Conservation (phyloP, 768 basidiomycete genomes). For the Trametes cingulata region DNA sequence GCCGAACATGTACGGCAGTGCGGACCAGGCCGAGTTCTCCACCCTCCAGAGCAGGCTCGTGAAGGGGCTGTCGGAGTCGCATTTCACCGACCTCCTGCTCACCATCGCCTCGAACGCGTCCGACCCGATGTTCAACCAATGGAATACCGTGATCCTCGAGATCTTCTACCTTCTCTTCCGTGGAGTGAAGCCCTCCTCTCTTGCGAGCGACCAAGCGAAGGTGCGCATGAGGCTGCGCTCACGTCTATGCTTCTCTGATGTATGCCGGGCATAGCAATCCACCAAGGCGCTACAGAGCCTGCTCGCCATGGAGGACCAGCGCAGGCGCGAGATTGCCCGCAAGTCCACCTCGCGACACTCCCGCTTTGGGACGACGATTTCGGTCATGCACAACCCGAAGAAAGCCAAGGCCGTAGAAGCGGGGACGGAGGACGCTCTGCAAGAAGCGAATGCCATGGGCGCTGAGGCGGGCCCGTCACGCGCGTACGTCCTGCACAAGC, state of each 20-base stretch:
- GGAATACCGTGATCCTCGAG: constrained; percentile 90
- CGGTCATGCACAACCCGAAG: constrained; percentile 68
- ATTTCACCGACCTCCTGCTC: constrained; percentile 74
- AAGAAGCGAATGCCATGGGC: constrained; percentile 22
- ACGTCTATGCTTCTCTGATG: constrained; percentile 6
- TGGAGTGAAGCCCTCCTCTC: constrained; percentile 64
- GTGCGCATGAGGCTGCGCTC: constrained; percentile 38
- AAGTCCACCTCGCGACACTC: constrained; percentile 80
- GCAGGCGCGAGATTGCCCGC: constrained; percentile 54
- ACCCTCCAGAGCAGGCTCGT: constrained; percentile 79
- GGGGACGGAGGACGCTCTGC: constrained; percentile 26
- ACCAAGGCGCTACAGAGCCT: constrained; percentile 69
- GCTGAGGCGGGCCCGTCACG: constrained; percentile 40
- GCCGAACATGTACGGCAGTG: constrained; percentile 65
- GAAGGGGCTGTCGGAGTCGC: constrained; percentile 65
- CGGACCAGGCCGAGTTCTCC: constrained; percentile 79
- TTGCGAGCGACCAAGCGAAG: constrained; percentile 64
- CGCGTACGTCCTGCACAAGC: constrained; percentile 80
- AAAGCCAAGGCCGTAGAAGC: constrained; percentile 34
- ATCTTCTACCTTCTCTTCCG: constrained; percentile 91
- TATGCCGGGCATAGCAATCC: constrained; percentile 53
- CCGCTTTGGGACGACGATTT: constrained; percentile 93
- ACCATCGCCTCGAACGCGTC: constrained; percentile 82
- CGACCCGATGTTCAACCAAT: constrained; percentile 79
- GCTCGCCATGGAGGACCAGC: constrained; percentile 73